These are phyloP conservation scores for Sordaria brevicollis DNA, from an alignment of 495 filamentous ascomycete species.

Conservation along the genomic window DNA sequence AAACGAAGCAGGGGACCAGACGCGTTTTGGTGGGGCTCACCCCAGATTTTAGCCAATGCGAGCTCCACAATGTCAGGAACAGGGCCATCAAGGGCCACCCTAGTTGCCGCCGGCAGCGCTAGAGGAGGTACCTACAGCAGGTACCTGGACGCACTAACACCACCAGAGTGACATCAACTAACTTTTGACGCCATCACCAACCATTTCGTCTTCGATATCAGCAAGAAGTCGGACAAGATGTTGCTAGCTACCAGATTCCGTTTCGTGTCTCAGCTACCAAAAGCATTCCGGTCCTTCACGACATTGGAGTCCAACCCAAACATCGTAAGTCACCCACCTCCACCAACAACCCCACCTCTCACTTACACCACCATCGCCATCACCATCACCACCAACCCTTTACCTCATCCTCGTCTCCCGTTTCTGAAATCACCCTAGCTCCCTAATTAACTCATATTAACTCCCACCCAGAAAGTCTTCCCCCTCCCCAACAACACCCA, in stretches of 20 bases:
- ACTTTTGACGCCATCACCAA: not conserved
- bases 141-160: not conserved
- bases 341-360: not conserved
- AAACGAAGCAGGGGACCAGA: slow-evolving; percentile 7
- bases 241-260: slow-evolving; percentile 8
- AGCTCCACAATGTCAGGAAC: not conserved
- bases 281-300: slow-evolving; percentile 12
- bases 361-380: not conserved
- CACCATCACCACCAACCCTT: not conserved
- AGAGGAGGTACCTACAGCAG: not conserved
- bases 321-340: slow-evolving; percentile 31
- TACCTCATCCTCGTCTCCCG: slow-evolving; percentile 2
- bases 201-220: not conserved
- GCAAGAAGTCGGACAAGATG: slow-evolving; percentile 5
- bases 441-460: not conserved
- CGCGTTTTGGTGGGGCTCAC: slow-evolving; percentile 20
- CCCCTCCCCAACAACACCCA: slow-evolving; percentile 38
- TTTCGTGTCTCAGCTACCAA: not conserved
- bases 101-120: slow-evolving; percentile 6
- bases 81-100: slow-evolving; percentile 1
- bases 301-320: slow-evolving; percentile 32
- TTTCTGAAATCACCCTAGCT: slow-evolving; percentile 7
- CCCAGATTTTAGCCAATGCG: not conserved
- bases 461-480: slow-evolving; percentile 57
- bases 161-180: not conserved